Percentiles rank a stretch among this genome's conserved stretches.
Evolutionary conservation across 495 filamentous ascomycete species (phyloP).

Genomic region (Astrocystis sublimbata): DNA sequence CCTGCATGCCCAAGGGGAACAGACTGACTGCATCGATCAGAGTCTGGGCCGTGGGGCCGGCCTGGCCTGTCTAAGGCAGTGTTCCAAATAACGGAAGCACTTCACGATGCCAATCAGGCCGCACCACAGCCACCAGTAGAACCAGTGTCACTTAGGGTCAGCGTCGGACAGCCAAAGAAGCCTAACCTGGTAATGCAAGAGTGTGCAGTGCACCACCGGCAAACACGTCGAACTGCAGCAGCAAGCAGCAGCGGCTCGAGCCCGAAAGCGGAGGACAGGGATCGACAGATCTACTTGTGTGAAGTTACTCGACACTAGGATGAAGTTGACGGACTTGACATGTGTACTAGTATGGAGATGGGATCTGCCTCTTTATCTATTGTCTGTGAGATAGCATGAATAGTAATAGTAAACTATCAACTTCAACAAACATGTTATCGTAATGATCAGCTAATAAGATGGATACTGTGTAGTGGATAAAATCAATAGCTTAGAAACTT

Average conservation of each 20-base stretch:
- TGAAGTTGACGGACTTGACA: neutral
- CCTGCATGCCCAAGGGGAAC: slow-evolving; percentile 23
- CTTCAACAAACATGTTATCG: no score
- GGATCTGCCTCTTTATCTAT: slow-evolving; percentile 4
- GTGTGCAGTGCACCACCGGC: neutral
- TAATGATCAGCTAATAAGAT: neutral
- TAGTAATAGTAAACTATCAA: no score
- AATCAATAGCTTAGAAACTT: neutral
- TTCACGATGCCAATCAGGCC: slow-evolving; percentile 28
- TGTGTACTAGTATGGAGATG: no score
- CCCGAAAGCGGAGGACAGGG: slow-evolving; percentile 17
- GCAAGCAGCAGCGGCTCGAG: neutral
- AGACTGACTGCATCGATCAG: slow-evolving; percentile 29
- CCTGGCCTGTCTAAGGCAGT: slow-evolving; percentile 22
- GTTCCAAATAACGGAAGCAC: slow-evolving; percentile 8
- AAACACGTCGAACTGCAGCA: neutral
- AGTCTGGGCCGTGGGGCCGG: slow-evolving; percentile 31
- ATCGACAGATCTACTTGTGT: neutral
- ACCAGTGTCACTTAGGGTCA: slow-evolving; percentile 5
- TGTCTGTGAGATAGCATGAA: no score
- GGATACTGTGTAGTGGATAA: no score
- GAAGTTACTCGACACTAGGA: no score
- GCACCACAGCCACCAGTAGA: slow-evolving; percentile 18
- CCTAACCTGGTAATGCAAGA: slow-evolving; percentile 7
- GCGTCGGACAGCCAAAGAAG: slow-evolving; percentile 7